Conservation (phyloP, 345 rosid species). For the Psidium guajava region DNA sequence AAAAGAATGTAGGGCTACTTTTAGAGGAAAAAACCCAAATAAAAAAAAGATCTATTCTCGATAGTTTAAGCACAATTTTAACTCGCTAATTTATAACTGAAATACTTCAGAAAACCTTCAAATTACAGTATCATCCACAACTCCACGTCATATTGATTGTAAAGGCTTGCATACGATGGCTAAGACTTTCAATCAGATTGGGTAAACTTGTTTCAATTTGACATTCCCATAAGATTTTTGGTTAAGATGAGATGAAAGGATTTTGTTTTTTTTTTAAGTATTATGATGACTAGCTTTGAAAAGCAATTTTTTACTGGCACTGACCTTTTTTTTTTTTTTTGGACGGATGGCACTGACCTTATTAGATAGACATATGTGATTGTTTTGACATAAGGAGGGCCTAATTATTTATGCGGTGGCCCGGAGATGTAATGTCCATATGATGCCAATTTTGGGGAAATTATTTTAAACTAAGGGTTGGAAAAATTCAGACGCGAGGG, state of each 20-base stretch:
- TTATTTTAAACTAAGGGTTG: background rate
- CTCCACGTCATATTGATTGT: background rate
- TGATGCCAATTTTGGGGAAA: background rate
- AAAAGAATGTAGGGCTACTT: background rate
- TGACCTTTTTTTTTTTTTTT: background rate
- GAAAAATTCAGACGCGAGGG: background rate
- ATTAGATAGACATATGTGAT: background rate
- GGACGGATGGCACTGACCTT: too few relatives aligned
- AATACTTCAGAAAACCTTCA: background rate
- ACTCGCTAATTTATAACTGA: too few relatives aligned
- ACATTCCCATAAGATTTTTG: background rate
- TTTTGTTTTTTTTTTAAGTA: background rate
- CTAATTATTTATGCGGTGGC: background rate
- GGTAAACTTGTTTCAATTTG: background rate
- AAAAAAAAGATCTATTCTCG: too few relatives aligned
- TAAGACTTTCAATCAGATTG: background rate
- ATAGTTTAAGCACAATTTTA: too few relatives aligned
- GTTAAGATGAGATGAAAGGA: background rate
- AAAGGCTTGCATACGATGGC: background rate
- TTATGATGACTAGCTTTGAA: background rate
- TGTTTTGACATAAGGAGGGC: background rate
- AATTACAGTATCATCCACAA: background rate
- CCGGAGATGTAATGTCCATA: background rate
- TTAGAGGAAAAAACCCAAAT: too few relatives aligned
- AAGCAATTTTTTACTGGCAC: background rate